Percentiles rank a stretch among this genome's conserved stretches.
phyloP scores from a whole-genome alignment of 768 basidiomycete genomes.

The Mycena polygramma region DNA sequence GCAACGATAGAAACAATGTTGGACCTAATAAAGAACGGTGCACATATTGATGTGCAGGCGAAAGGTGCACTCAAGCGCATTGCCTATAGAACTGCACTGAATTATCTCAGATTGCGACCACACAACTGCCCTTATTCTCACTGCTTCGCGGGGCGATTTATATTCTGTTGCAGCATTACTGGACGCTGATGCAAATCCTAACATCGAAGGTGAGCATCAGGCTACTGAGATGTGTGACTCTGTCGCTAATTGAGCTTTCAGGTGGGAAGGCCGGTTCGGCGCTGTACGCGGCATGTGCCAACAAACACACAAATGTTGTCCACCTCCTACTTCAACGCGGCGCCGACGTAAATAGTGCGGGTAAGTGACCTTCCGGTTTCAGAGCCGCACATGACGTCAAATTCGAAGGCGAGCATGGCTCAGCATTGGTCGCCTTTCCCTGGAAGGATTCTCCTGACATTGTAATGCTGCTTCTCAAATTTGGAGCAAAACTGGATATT shows the following conservation, averaged over 20 bases:
- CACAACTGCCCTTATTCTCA: background rate
- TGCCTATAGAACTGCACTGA: background rate
- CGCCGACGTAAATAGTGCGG: background rate
- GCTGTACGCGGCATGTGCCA: too few species aligned
- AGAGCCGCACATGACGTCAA: background rate
- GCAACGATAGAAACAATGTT: background rate
- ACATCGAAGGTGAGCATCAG: constrained; percentile 3
- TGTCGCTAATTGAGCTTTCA: too few species aligned
- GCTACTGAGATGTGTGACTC: too few species aligned
- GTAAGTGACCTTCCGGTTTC: background rate
- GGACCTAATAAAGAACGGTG: constrained; percentile 4
- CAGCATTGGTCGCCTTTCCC: too few species aligned
- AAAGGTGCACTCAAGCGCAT: background rate
- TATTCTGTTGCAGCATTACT: background rate
- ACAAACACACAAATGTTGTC: too few species aligned
- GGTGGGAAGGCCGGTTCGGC: too few species aligned
- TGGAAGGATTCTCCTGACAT: too few species aligned
- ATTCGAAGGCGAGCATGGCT: background rate
- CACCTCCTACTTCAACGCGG: background rate
- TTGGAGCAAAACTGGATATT: too few species aligned
- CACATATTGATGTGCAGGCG: constrained; percentile 1
- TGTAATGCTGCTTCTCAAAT: too few species aligned
- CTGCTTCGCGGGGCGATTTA: background rate
- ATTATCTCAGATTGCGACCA: background rate
- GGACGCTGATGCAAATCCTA: background rate